phyloP scores from a whole-genome alignment of 371 early-diverging fungal genomes.

The Rhizopus stolonifer region DNA sequence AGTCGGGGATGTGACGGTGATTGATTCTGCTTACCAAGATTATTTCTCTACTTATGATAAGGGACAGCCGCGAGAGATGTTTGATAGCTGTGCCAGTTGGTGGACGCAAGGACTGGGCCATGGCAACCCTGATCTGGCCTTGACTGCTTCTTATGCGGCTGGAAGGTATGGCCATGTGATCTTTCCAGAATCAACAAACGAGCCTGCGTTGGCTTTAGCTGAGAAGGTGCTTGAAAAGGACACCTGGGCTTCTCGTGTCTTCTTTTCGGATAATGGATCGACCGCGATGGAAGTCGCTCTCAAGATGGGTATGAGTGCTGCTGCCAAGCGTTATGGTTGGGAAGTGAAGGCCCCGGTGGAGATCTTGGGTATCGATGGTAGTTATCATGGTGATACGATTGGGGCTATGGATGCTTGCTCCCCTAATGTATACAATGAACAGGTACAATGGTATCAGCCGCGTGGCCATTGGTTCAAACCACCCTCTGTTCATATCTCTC shows the following conservation, averaged over 20 bases:
- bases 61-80: conserved; percentile 36
- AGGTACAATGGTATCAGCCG: conserved; percentile 78
- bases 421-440: conserved; percentile 73
- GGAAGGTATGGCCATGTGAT: conserved; percentile 86
- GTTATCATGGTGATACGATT: conserved; percentile 87
- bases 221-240: conserved; percentile 67
- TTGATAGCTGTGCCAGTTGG: conserved; percentile 83
- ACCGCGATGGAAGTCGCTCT: conserved; percentile 82
- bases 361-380: conserved; percentile 71
- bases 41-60: conserved; percentile 54
- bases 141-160: conserved; percentile 68
- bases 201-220: conserved; percentile 67
- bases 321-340: conserved; percentile 45
- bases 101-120: conserved; percentile 88
- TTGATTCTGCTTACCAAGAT: conserved; percentile 79
- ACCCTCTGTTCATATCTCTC: conserved; percentile 64
- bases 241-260: conserved; percentile 74
- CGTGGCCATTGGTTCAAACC: conserved; percentile 78
- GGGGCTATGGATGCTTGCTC: conserved; percentile 83
- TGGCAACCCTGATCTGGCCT: conserved; percentile 62
- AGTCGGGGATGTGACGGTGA: conserved; percentile 68
- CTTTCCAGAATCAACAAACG: conserved; percentile 77
- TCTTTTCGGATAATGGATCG: conserved; percentile 81
- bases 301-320: conserved; percentile 73
- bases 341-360: conserved; percentile 48